Evolutionary conservation across 2,329 filamentous ascomycete species (phyloP).

Genomic region (Bipolaris gigantea): DNA sequence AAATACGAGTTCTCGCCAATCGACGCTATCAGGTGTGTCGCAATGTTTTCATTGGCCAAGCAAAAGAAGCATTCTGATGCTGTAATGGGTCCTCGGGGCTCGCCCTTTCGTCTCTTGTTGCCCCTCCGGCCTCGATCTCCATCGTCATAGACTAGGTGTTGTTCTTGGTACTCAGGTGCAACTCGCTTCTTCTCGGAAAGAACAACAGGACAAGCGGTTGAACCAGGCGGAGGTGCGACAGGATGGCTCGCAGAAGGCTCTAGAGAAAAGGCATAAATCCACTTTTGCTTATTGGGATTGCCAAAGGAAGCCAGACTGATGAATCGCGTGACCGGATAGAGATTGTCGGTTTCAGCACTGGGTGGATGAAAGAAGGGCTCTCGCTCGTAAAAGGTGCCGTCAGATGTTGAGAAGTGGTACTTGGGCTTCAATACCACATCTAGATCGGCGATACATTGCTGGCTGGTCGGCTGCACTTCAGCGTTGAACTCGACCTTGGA

Average conservation of each 20-base stretch:
- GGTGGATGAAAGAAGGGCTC: conserved; percentile 83
- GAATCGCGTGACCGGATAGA: conserved; percentile 75
- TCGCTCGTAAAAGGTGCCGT: conserved; percentile 78
- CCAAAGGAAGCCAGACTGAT: conserved; percentile 82
- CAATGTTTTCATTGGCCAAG: conserved; percentile 80
- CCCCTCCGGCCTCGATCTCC: conserved; percentile 40
- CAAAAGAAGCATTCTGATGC: conserved; percentile 94
- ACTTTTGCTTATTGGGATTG: conserved; percentile 76
- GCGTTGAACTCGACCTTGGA: conserved; percentile 65
- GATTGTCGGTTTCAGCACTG: conserved; percentile 53
- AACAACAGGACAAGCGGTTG: conserved; percentile 75
- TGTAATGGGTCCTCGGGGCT: conserved; percentile 39
- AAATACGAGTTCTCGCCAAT: conserved; percentile 87
- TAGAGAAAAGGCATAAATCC: conserved; percentile 70
- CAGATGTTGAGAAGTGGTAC: conserved; percentile 81
- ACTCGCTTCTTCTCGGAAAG: conserved; percentile 62
- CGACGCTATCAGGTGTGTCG: conserved; percentile 84
- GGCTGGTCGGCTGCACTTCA: conserved; percentile 57
- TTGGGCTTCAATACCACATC: conserved; percentile 80
- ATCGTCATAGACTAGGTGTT: conserved; percentile 44
- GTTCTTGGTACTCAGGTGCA: conserved; percentile 38
- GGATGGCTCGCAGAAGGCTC: conserved; percentile 64
- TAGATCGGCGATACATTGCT: conserved; percentile 75
- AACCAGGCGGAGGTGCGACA: conserved; percentile 65
- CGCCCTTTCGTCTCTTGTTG: conserved; percentile 45